Base-by-base conservation (phyloP, 257 asterid genomes). In the Solanum ossicruentum region DNA sequence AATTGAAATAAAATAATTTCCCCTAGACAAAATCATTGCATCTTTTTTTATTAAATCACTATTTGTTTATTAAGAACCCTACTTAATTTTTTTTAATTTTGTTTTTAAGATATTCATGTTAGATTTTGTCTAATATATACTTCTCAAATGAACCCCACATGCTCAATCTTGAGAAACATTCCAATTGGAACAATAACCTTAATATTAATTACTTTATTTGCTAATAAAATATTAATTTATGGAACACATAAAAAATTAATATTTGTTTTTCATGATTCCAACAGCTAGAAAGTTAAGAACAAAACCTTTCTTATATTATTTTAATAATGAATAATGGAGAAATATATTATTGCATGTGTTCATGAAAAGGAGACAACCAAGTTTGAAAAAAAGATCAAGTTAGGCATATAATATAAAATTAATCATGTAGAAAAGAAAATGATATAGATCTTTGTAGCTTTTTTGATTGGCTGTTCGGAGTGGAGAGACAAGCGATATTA, bases 91-190 rank as follows among this genome's bases (percentile, higher is more conserved):
- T 61, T 69, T 52, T 10, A 2, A 16, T 39, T 52, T 41, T 49
- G 26, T 17, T 56, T 61, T 54, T 21, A 67, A 55, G 69, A 28
- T 49, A 87, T 85, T 79, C 84, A 60, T 88, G 85, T 80, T 83
- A 80, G 85, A 88, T 84, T 83, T 80, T 84, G 87, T 83, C 83
- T 20, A 78, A 85, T 81, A 85, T 21, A 65, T 66, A 83, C 82
- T 61, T 28, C 28, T 81, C 12, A 49, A 49, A 75, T 49, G 87
- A 83, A 61, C 67, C 43, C 60, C 20, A 84, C 83, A 57, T 71
- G 84, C 84, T 71, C 65, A 58, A 61, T n/a, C n/a, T 15, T 36
- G 15, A 39, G 73, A 58, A 47, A 81, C 84, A 81, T 81, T 81
- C 47, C 56, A 45, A 60, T 26, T 21, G 18, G 41, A 32, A 20